Evolutionary conservation across 805 yeast genomes (phyloP), one percentile per base, ranked within the genome.

Genomic region (Saccharomycopsis fermentans): DNA sequence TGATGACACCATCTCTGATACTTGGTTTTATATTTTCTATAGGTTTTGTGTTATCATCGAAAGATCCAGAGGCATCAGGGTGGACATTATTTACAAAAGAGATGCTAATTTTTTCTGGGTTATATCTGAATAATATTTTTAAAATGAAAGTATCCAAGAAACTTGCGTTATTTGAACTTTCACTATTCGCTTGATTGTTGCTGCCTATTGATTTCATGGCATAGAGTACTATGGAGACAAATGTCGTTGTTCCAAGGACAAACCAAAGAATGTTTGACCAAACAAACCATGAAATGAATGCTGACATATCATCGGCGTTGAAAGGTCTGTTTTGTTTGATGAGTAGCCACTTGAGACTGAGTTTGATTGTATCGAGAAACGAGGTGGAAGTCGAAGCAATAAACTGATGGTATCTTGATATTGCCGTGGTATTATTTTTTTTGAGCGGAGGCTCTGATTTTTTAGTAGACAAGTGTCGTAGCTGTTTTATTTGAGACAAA

Each of bases 231-330:
- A 90, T 68, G 4, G 97, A 90, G 29, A 89, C 81, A 68, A 92
- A 92, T 1, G 98, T 90, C 1, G 99, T 94, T 11, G 99, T 92
- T 9, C 92, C 97, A 27, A 91, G 71, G 21, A 90, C 73, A 56
- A 94, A 78, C 72, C 95, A 75, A 6, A 89, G 69, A 1, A 87
- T 84, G 66, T 94, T 92, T 2, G 97, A 95, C 68, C 94, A 84
- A 54, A 94, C 79, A 29, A 94, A 73, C 97, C 98, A 91, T 6
- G 96, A 87, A 60, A 92, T 81, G 62, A 94, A 77, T 2, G 98
- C 98, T 36, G 90, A 81, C 58, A 90, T 79, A 66, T 92, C 97
- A 71, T 94, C 98, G 16, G 87, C 81, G 68, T 86, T 91, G 73
- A 89, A 88, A 1, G 97, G 97, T n/a, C 95, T 77, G 63, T 83